Evolutionary conservation across 2,329 filamentous ascomycete genomes (phyloP).

Genomic region (Pseudocercospora fuligena): DNA sequence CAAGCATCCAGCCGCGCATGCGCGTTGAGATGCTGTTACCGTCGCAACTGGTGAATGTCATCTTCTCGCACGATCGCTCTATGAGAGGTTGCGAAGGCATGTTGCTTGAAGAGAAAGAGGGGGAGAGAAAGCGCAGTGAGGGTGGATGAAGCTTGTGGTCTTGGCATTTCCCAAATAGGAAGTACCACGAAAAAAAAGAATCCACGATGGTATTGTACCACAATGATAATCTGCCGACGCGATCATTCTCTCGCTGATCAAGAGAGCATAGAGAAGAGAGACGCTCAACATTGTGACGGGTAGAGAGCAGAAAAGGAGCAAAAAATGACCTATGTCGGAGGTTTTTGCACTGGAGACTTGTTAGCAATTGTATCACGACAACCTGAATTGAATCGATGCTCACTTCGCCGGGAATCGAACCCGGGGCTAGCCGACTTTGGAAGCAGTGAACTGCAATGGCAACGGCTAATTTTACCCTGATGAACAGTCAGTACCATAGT

Average conservation of each 20-base stretch:
- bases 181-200: too few relatives aligned
- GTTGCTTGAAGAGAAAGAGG: not conserved
- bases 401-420: not conserved
- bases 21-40: not conserved
- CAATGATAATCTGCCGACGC: too few relatives aligned
- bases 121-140: too few relatives aligned
- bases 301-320: not conserved
- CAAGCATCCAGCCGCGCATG: not conserved
- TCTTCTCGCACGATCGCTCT: not conserved
- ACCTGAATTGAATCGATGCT: not conserved
- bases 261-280: too few relatives aligned
- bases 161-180: too few relatives aligned
- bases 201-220: too few relatives aligned
- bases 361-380: not conserved
- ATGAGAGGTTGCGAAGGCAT: not conserved
- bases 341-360: not conserved
- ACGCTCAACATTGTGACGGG: too few relatives aligned
- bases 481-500: too few relatives aligned
- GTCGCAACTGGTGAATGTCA: not conserved
- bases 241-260: too few relatives aligned
- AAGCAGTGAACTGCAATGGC: too few relatives aligned
- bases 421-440: constrained; percentile 2
- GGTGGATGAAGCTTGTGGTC: too few relatives aligned
- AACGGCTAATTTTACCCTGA: constrained; percentile 10
- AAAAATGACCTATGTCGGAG: not conserved